These are phyloP conservation scores for Sporothrix curviconia DNA, from an alignment of 2,329 filamentous ascomycete genomes.

Conservation along the genomic window DNA sequence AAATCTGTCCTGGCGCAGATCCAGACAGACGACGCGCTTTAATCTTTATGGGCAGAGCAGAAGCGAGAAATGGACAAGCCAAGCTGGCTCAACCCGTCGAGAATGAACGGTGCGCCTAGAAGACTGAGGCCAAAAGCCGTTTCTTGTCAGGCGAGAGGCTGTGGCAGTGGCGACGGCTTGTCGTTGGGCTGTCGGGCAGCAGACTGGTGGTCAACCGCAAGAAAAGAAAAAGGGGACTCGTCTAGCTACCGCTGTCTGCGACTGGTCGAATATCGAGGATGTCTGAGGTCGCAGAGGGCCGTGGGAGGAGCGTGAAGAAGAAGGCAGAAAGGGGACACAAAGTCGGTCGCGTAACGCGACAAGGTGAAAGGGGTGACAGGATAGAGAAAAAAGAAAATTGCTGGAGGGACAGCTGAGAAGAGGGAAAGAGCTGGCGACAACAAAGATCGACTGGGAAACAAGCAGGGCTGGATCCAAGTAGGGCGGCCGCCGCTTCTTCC, in stretches of 20 bases:
- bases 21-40: no score
- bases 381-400: neutral
- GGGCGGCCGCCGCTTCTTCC: neutral
- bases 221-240: neutral
- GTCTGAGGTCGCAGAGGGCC: no score
- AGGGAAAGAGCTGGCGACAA: neutral
- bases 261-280: no score
- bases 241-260: no score
- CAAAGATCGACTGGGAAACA: neutral
- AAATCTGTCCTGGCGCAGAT: no score
- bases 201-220: neutral
- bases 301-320: neutral
- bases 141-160: neutral
- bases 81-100: no score
- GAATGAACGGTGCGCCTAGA: no score
- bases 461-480: neutral
- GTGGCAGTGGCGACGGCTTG: neutral
- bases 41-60: no score
- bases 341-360: neutral
- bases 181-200: neutral
- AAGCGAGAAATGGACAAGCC: no score
- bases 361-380: neutral
- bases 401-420: neutral
- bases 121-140: neutral
- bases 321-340: neutral